Base-by-base conservation (phyloP, 2,329 filamentous ascomycete species). In the Periconia macrospinosa region DNA sequence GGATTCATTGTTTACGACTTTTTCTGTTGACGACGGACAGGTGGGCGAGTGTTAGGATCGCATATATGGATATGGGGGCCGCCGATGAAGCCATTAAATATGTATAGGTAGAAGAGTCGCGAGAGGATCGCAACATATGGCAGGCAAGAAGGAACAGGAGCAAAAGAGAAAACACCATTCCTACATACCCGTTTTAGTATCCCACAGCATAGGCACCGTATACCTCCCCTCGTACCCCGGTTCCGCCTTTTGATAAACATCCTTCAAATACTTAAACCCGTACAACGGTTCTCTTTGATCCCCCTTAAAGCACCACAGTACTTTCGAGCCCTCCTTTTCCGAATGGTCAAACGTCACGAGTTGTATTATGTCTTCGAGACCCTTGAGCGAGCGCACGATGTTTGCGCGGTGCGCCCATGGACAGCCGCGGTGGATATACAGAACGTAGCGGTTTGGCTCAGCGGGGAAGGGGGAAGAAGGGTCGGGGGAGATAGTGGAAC, bases 131-230 rank as follows among this genome's bases (percentile, higher is more conserved):
- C n/a, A n/a, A n/a, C n/a, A n/a, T n/a, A n/a, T n/a, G n/a, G n/a
- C n/a, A n/a, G n/a, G n/a, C n/a, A n/a, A n/a, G n/a, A n/a, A n/a
- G n/a, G n/a, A n/a, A n/a, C n/a, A n/a, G n/a, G n/a, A n/a, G n/a
- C 23, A 27, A 27, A 27, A 27, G 8, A 27, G 3, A 27, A 8
- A 8, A 27, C 23, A 27, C 8, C 5, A 27, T 27, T 3, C 3
- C 3, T 27, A 27, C 23, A 27, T 27, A 27, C 23, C 23, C 3
- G 41, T 79, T 71, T 87, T 84, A 70, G 84, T 87, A 61, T 90
- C 87, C 77, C 83, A 89, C 44, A 95, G 79, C 15, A 89, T 86
- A 0, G 91, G 91, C 17, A 95, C 91, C 0, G 90, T 92, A 71
- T 90, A 92, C 13, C 91, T 81, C 10, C 66, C 72, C 42, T 69